Evolutionary conservation across 139 green algal species (phyloP).

Genomic region (Chlorella ohadii): DNA sequence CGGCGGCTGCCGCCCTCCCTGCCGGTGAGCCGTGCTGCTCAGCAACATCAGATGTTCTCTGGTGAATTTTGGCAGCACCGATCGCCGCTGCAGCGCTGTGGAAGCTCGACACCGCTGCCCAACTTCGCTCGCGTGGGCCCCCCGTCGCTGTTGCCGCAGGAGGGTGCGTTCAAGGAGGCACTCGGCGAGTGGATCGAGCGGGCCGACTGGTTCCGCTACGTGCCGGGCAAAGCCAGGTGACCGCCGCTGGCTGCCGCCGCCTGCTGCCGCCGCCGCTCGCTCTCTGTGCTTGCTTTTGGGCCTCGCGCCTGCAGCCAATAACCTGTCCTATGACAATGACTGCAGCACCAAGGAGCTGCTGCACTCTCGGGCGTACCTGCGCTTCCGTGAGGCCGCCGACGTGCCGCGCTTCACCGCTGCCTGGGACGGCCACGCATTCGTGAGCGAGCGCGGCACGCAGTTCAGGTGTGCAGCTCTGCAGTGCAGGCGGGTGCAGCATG

Average conservation of each 20-base stretch:
- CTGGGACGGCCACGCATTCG: constrained; percentile 76
- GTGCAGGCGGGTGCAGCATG: background rate
- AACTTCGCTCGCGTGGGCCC: too few relatives aligned
- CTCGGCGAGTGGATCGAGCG: constrained; percentile 38
- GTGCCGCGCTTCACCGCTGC: constrained; percentile 71
- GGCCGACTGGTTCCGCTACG: constrained; percentile 77
- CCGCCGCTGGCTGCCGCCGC: background rate
- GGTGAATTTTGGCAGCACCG: background rate
- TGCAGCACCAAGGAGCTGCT: constrained; percentile 58
- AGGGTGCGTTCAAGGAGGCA: constrained; percentile 51
- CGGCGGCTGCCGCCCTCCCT: constrained; percentile 69
- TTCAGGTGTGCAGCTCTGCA: constrained; percentile 33
- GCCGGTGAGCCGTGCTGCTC: background rate
- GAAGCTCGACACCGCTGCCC: background rate
- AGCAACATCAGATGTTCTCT: background rate
- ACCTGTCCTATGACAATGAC: background rate
- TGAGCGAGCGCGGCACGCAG: constrained; percentile 60
- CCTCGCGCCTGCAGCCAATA: background rate
- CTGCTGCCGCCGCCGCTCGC: background rate
- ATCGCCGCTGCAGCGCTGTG: background rate
- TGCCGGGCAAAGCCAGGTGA: constrained; percentile 75
- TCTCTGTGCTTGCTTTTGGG: background rate
- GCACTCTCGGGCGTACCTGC: constrained; percentile 72
- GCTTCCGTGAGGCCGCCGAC: constrained; percentile 55
- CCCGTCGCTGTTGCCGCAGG: background rate